A percentile compares a stretch with the other conserved stretches of the same genome.
These are phyloP conservation scores for Kockovaella imperatae DNA, from an alignment of 768 basidiomycete species.

Conservation along the genomic window DNA sequence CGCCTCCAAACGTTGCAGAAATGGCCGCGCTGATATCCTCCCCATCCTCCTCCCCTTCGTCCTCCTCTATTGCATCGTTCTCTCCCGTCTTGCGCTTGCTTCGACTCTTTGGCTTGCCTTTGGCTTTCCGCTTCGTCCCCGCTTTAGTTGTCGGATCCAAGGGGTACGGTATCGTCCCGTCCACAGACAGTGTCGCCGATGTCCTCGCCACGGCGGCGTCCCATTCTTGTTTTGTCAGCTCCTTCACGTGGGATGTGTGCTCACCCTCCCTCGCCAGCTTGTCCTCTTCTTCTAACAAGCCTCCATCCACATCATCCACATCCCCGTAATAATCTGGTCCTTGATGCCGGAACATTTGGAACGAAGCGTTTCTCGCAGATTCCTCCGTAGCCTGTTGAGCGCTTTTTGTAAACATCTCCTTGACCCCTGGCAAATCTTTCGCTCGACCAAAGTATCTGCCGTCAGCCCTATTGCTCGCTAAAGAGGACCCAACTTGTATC, in stretches of 20 bases:
- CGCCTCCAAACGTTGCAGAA: constrained; percentile 52
- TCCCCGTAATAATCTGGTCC: constrained; percentile 88
- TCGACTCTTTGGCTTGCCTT: constrained; percentile 10
- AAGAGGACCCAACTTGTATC: constrained; percentile 69
- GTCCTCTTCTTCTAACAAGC: constrained; percentile 63
- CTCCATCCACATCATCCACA: constrained; percentile 64
- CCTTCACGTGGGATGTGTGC: constrained; percentile 46
- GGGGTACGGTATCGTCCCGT: constrained; percentile 19
- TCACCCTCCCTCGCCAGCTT: constrained; percentile 59
- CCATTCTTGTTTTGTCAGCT: constrained; percentile 19
- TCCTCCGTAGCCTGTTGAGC: constrained; percentile 73
- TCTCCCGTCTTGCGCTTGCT: constrained; percentile 33
- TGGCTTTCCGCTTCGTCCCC: constrained; percentile 9
- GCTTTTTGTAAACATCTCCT: constrained; percentile 82
- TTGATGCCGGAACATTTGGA: constrained; percentile 81
- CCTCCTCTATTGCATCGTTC: constrained; percentile 47
- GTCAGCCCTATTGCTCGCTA: background rate
- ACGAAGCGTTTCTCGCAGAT: constrained; percentile 62
- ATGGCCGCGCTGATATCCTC: constrained; percentile 11
- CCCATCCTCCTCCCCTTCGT: constrained; percentile 10
- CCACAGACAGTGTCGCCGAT: constrained; percentile 7
- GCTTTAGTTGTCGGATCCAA: background rate
- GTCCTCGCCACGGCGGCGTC: constrained; percentile 17
- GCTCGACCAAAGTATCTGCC: constrained; percentile 90
- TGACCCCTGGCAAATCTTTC: constrained; percentile 88